Evolutionary conservation across 768 basidiomycete species (phyloP).

Genomic region (Boletus sp.): DNA sequence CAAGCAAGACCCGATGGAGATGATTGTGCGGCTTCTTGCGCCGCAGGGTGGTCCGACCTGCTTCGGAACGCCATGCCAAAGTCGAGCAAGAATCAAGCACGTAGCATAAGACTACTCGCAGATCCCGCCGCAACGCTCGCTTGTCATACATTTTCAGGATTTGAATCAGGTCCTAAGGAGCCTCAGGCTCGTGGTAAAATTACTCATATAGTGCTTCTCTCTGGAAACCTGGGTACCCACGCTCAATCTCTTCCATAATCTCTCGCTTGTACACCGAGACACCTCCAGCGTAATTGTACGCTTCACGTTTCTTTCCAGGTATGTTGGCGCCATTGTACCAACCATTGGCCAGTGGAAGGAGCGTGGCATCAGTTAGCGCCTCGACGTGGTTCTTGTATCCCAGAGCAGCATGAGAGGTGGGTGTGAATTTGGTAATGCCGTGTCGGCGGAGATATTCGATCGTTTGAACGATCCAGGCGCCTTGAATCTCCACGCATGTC

Average conservation of each 20-base stretch:
- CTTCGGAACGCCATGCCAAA: too few species aligned
- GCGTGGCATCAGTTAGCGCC: background rate
- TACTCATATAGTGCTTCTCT: background rate
- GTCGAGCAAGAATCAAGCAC: too few species aligned
- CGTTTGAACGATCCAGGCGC: constrained; percentile 9
- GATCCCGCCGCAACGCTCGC: too few species aligned
- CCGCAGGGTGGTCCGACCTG: too few species aligned
- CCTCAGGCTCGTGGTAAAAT: too few species aligned
- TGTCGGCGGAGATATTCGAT: constrained; percentile 9
- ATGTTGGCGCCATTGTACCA: constrained; percentile 7
- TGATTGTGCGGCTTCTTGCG: too few species aligned
- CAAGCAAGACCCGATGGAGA: too few species aligned
- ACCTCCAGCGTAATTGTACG: constrained; percentile 6
- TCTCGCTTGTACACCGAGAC: background rate
- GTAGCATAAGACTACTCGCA: too few species aligned
- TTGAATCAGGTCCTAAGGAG: too few species aligned
- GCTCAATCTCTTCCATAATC: constrained; percentile 12
- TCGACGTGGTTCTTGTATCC: constrained; percentile 9
- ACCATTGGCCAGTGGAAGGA: constrained; percentile 5
- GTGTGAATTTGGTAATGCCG: background rate
- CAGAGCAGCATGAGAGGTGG: constrained; percentile 8
- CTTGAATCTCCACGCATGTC: constrained; percentile 10
- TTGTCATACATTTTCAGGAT: too few species aligned
- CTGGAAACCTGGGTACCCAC: constrained; percentile 13
- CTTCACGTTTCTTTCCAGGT: constrained; percentile 7